These are phyloP conservation scores for Leishmania turanica DNA, from an alignment of 208 protist species.

Conservation along the genomic window DNA sequence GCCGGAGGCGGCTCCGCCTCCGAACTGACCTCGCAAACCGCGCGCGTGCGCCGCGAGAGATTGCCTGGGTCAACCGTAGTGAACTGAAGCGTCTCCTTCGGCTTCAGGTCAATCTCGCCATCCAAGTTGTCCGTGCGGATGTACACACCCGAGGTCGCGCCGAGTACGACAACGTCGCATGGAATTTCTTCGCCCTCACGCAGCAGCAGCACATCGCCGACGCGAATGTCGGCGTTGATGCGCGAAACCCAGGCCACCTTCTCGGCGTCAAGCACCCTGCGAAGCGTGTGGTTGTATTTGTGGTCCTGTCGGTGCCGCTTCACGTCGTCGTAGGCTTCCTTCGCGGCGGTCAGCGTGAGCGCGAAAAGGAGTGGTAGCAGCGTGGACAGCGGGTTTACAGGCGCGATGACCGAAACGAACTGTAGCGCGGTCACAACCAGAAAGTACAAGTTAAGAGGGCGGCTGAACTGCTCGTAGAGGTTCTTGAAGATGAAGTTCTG, in stretches of 20 bases:
- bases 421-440: conserved; percentile 93
- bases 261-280: conserved; percentile 38
- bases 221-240: conserved; percentile 60
- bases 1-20: conserved; percentile 18
- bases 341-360: conserved; percentile 91
- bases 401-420: conserved; percentile 91
- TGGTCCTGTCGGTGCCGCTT: conserved; percentile 84
- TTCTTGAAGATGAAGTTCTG: conserved; percentile 96
- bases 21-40: conserved; percentile 15
- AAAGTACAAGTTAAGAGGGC: conserved; percentile 97
- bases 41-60: conserved; percentile 10
- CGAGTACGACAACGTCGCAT: conserved; percentile 90
- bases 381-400: conserved; percentile 93
- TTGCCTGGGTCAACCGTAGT: conserved; percentile 9
- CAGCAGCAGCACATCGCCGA: conserved; percentile 88
- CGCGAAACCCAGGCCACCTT: conserved; percentile 35
- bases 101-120: conserved; percentile 94
- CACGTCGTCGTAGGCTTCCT: conserved; percentile 95
- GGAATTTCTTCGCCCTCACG: conserved; percentile 85
- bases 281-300: conserved; percentile 72
- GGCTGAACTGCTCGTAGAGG: conserved; percentile 96
- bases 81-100: conserved; percentile 59
- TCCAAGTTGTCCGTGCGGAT: conserved; percentile 96
- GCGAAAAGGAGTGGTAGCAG: conserved; percentile 94
- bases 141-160: conserved; percentile 56